Evolutionary conservation across 306 rosid species (phyloP).

Genomic region (Cicer bijugum): DNA sequence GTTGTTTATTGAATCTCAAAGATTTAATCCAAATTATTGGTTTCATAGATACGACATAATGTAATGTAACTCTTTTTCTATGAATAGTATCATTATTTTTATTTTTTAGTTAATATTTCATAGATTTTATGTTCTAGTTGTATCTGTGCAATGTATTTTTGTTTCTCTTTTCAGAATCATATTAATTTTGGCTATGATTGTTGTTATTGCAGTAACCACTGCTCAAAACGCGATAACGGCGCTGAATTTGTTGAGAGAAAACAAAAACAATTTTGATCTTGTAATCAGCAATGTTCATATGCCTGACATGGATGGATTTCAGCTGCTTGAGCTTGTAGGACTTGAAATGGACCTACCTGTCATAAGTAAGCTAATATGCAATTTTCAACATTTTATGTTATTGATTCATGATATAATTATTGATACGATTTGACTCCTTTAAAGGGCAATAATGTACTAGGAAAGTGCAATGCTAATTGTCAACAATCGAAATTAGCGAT

Average conservation of each 20-base stretch:
- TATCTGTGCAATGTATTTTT: background rate
- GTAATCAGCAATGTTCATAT: conserved; percentile 95
- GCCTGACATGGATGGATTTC: conserved; percentile 99
- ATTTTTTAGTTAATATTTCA: background rate
- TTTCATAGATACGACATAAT: background rate
- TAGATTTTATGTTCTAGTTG: conserved; percentile 26
- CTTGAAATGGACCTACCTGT: conserved; percentile 99
- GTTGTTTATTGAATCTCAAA: conserved; percentile 23
- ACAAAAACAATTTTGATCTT: conserved; percentile 70
- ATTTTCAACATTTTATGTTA: background rate
- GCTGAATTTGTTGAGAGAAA: conserved; percentile 75
- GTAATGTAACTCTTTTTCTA: background rate
- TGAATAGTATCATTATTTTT: too few species aligned
- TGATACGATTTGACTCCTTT: background rate
- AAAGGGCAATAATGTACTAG: background rate
- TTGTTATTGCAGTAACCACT: conserved; percentile 69
- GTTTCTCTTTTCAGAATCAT: conserved; percentile 7
- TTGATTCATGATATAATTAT: background rate
- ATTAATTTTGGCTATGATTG: conserved; percentile 36
- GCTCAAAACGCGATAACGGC: conserved; percentile 71
- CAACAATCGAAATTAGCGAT: too few species aligned
- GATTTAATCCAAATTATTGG: background rate
- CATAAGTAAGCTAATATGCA: conserved; percentile 64
- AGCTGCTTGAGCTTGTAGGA: conserved; percentile 90
- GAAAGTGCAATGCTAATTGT: background rate